Conservation (phyloP, 2,329 filamentous ascomycete genomes). For the Kalmusia sp. region DNA sequence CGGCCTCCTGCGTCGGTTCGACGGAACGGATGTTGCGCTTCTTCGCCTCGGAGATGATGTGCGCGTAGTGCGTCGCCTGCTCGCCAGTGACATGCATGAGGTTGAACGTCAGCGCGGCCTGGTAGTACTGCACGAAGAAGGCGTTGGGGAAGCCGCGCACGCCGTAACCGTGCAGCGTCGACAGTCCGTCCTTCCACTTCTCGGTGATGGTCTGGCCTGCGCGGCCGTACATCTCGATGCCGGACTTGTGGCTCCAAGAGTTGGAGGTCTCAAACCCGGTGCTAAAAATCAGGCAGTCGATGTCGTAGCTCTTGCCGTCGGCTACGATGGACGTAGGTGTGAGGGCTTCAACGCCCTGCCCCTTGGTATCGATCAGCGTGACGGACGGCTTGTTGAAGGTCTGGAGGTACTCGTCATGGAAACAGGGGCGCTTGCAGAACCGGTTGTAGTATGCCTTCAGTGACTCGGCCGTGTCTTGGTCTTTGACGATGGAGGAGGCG, state of each 20-base stretch:
- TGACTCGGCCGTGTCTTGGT: conserved; percentile 58
- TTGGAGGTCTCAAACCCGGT: conserved; percentile 54
- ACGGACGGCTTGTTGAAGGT: conserved; percentile 67
- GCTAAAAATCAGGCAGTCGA: conserved; percentile 56
- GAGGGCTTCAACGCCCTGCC: conserved; percentile 55
- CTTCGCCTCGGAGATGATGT: conserved; percentile 19
- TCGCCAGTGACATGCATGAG: conserved; percentile 18
- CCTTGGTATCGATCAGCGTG: conserved; percentile 66
- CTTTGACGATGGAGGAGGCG: conserved; percentile 58
- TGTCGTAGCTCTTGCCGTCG: conserved; percentile 55
- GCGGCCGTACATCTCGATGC: conserved; percentile 52
- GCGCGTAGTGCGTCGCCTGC: conserved; percentile 20
- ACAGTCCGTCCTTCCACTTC: conserved; percentile 54
- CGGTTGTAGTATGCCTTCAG: conserved; percentile 67
- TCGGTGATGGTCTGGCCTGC: conserved; percentile 53
- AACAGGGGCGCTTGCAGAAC: conserved; percentile 70
- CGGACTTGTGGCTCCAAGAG: conserved; percentile 25
- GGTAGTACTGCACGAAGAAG: conserved; percentile 24
- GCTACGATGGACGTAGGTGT: conserved; percentile 54
- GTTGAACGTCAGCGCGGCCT: conserved; percentile 18
- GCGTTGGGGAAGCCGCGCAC: conserved; percentile 26
- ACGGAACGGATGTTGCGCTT: conserved; percentile 14
- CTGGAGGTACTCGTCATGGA: conserved; percentile 66
- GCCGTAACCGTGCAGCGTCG: conserved; percentile 59
- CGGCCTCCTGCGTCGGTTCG: conserved; percentile 13